phyloP scores from a whole-genome alignment of 2,329 filamentous ascomycete species.

The Arthroderma sp. region DNA sequence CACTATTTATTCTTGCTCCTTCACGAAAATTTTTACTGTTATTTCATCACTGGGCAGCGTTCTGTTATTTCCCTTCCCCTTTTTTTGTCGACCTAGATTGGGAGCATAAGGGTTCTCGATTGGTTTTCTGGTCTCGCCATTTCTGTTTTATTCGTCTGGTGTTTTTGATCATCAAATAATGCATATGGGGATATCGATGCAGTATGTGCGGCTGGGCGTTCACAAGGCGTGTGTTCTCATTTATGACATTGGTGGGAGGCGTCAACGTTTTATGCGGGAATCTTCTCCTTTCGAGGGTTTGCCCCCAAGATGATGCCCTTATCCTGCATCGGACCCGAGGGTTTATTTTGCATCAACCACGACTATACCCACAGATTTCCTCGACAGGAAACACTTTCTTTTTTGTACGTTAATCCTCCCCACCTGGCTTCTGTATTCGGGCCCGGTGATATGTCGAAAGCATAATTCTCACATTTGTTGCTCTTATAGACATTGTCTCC shows the following conservation, averaged over 20 bases:
- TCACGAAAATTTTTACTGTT: not conserved
- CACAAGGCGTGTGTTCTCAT: constrained; percentile 16
- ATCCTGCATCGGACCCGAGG: constrained; percentile 17
- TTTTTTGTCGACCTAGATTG: constrained; percentile 14
- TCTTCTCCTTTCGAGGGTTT: constrained; percentile 21
- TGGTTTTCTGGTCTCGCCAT: constrained; percentile 12
- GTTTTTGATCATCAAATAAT: constrained; percentile 14
- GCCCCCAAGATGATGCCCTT: constrained; percentile 11
- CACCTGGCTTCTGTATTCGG: constrained; percentile 28
- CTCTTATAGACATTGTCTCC: constrained; percentile 27
- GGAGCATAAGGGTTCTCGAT: constrained; percentile 12
- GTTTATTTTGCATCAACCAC: constrained; percentile 22
- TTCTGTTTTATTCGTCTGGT: constrained; percentile 16
- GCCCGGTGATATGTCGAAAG: constrained; percentile 31
- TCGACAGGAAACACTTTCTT: constrained; percentile 16
- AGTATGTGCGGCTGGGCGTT: constrained; percentile 26
- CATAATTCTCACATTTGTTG: constrained; percentile 32
- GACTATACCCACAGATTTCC: constrained; percentile 21
- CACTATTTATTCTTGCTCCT: not conserved
- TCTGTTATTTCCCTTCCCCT: constrained; percentile 11
- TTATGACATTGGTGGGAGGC: constrained; percentile 18
- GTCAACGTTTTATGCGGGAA: constrained; percentile 23
- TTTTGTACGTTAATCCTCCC: constrained; percentile 40
- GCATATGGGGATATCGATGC: constrained; percentile 22
- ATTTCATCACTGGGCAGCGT: constrained; percentile 10